Conservation (phyloP, 805 yeast genomes). For the Candida saitoana region DNA sequence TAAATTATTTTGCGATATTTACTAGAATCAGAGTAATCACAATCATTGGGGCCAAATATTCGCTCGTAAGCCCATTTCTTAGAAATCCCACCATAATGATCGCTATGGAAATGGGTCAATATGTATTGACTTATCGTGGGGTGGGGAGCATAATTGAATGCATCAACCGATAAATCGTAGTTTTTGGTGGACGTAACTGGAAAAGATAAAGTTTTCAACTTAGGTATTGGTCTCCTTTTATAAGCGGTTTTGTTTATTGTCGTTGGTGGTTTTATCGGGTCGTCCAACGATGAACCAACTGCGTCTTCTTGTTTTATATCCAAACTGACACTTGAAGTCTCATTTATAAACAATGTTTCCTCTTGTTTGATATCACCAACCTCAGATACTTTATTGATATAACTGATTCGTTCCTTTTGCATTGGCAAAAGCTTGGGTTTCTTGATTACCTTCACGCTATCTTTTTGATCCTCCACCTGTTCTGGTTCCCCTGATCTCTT, state of each 20-base stretch:
- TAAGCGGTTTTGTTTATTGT: conserved; percentile 4
- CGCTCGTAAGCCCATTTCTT: conserved; percentile 62
- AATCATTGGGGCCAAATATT: conserved; percentile 23
- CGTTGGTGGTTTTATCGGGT: conserved; percentile 13
- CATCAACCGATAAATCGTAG: conserved; percentile 58
- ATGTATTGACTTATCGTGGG: conserved; percentile 50
- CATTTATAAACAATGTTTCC: no score
- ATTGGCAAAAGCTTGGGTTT: conserved; percentile 1
- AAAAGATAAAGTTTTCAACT: conserved; percentile 49
- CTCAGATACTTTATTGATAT: conserved; percentile 12
- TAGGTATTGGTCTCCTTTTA: conserved; percentile 44
- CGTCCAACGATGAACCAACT: not conserved
- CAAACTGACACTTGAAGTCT: not conserved
- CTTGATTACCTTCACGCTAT: conserved; percentile 24
- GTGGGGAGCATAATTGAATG: conserved; percentile 51
- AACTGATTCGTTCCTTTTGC: conserved; percentile 1
- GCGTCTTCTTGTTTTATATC: not conserved
- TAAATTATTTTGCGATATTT: conserved; percentile 57
- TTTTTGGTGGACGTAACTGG: conserved; percentile 13
- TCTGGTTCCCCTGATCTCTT: not conserved
- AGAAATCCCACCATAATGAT: conserved; percentile 85
- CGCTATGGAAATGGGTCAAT: conserved; percentile 85
- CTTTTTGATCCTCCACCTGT: conserved; percentile 8
- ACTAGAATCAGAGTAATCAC: conserved; percentile 19
- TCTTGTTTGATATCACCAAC: conserved; percentile 23